These are phyloP conservation scores for Annulohypoxylon nitens DNA, from an alignment of 495 filamentous ascomycete species.

Conservation along the genomic window DNA sequence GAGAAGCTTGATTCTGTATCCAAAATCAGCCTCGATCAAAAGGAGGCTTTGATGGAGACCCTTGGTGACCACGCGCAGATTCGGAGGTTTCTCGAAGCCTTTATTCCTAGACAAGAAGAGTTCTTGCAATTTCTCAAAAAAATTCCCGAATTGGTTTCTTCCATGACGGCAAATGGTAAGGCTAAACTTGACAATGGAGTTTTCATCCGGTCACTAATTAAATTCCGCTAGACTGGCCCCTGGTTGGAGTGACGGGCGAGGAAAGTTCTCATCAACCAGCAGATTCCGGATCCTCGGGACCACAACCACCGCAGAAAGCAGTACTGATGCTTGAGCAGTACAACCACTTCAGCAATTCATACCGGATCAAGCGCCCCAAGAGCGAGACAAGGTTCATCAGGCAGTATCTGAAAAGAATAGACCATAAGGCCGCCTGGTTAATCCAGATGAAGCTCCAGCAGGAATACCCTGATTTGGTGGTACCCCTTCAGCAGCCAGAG, in stretches of 20 bases:
- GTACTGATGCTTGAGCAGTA: constrained; percentile 39
- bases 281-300: background rate
- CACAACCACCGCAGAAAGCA: constrained; percentile 33
- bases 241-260: background rate
- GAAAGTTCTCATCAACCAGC: background rate
- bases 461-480: constrained; percentile 31
- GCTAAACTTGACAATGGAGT: background rate
- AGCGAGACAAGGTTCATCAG: constrained; percentile 36
- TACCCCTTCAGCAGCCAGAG: constrained; percentile 6
- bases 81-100: constrained; percentile 29
- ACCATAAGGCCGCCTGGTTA: constrained; percentile 30
- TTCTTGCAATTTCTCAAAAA: constrained; percentile 39
- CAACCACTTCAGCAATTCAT: constrained; percentile 42
- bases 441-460: constrained; percentile 32
- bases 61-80: constrained; percentile 9
- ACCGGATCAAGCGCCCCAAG: constrained; percentile 42
- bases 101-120: constrained; percentile 34
- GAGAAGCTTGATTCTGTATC: constrained; percentile 33
- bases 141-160: constrained; percentile 16
- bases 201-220: constrained; percentile 7
- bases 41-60: constrained; percentile 21
- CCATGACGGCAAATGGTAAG: constrained; percentile 21
- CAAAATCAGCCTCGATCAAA: constrained; percentile 15
- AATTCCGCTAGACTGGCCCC: constrained; percentile 1
- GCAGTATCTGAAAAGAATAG: constrained; percentile 37